Conservation (phyloP, 176 grass and related monocot genomes). For the Aechmea fasciata region DNA sequence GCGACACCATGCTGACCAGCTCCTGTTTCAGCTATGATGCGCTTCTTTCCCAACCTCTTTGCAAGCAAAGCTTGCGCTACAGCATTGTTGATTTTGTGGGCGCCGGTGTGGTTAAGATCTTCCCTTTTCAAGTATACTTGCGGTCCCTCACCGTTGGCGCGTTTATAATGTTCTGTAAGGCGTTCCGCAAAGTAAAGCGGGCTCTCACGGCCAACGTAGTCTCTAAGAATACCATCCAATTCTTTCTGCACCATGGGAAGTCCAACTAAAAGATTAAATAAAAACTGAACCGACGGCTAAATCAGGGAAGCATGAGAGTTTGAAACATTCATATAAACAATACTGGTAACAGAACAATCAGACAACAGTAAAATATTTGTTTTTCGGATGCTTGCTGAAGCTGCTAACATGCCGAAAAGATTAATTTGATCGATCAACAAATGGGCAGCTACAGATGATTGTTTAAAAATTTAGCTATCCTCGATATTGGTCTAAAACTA, state of each 20-base stretch:
- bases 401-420: not conserved
- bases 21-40: constrained; percentile 91
- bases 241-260: constrained; percentile 38
- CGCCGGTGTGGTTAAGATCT: constrained; percentile 95
- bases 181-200: constrained; percentile 96
- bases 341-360: not conserved
- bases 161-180: constrained; percentile 67
- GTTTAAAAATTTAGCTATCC: too few species aligned
- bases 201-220: constrained; percentile 87
- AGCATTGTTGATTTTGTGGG: constrained; percentile 97
- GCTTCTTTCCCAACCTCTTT: constrained; percentile 70
- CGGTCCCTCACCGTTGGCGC: constrained; percentile 45
- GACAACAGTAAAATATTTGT: not conserved
- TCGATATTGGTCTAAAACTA: too few species aligned
- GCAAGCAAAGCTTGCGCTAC: constrained; percentile 81
- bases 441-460: too few species aligned
- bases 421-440: not conserved
- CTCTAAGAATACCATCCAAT: constrained; percentile 69
- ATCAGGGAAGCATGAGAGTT: not conserved
- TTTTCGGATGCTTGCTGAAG: not conserved
- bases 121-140: constrained; percentile 88
- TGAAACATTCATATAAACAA: not conserved
- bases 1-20: constrained; percentile 95
- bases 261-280: not conserved
- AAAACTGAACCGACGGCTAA: not conserved